Evolutionary conservation across 106 monocot genomes (phyloP).

Genomic region (Allium fistulosum): DNA sequence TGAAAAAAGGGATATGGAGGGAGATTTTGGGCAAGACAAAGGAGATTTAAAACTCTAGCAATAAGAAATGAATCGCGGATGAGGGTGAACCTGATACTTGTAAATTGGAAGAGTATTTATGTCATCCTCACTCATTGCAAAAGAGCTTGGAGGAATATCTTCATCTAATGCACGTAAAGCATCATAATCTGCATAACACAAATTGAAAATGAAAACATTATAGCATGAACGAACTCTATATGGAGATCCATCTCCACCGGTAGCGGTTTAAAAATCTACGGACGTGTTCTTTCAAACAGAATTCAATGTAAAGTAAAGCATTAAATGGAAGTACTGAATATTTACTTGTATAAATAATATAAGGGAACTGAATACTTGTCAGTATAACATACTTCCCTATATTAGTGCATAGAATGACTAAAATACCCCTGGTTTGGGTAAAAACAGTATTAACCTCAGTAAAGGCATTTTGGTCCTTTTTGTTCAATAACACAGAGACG

Average conservation of each 20-base stretch:
- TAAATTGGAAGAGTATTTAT: slow-evolving; percentile 8
- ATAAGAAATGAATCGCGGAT: background rate
- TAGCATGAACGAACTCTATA: too few relatives aligned
- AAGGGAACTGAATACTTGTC: background rate
- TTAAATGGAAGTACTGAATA: too few relatives aligned
- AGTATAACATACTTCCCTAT: background rate
- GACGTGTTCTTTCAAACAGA: background rate
- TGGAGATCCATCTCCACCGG: background rate
- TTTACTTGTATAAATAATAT: background rate
- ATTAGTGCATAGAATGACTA: too few relatives aligned
- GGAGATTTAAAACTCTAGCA: background rate
- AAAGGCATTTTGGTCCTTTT: too few relatives aligned
- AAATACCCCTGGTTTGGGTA: too few relatives aligned
- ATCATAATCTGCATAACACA: slow-evolving; percentile 5
- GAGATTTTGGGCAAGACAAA: too few relatives aligned
- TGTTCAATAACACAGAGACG: too few relatives aligned
- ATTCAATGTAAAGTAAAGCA: background rate
- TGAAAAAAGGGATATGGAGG: too few relatives aligned
- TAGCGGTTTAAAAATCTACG: background rate
- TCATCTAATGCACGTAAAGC: slow-evolving; percentile 11
- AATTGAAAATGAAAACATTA: background rate
- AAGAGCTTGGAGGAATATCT: background rate
- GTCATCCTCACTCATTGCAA: slow-evolving; percentile 8
- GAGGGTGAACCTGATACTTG: slow-evolving; percentile 2
- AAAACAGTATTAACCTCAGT: too few relatives aligned